Base-by-base conservation (phyloP, 2,329 filamentous ascomycete genomes). In the Paecilomyces formosus region DNA sequence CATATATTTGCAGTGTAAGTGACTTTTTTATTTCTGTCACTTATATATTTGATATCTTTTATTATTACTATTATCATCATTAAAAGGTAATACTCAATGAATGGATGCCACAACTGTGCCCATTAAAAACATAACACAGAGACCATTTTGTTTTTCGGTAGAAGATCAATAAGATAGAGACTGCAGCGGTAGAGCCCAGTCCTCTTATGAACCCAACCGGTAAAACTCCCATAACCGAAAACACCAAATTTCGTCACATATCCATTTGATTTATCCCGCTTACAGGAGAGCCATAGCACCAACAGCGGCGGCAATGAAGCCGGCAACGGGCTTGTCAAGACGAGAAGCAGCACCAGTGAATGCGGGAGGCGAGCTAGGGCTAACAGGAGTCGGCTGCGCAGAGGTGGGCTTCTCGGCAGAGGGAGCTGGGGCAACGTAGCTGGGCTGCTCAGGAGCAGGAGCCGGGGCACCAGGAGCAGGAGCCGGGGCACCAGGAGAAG, bases 251-350 rank as follows among this genome's bases (percentile, higher is more conserved):
- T 54, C 18, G 53, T 54, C 18, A 28, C 50, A 9, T 6, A 11
- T 26, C 21, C 6, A 45, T 53, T 39, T 21, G 6, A 35, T 12
- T 31, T 63, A 28, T 55, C 58, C 63, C 13, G 31, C 67, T 69
- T 74, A 76, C 60, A 75, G 68, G 54, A 76, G 62, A 63, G 70
- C 72, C 66, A 74, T 73, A 60, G 74, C 53, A 51, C 67, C 73
- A 58, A 75, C 66, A 56, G 74, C 61, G 64, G 68, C 74, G 57
- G 69, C 71, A 61, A 74, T 63, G 61, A 76, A 62, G 55, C 72
- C 72, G 57, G 63, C 70, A 58, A 68, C 65, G 52, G 72, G 72
- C 68, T 74, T 68, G 61, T 70, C 64, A 61, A 58, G 66, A 11
- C 21, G 39, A 55, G 67, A 65, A 58, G 72, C 73, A 63, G 71